Evolutionary conservation across 306 rosid genomes (phyloP), one percentile per base, ranked within the genome.

Genomic region (Rosa persica): DNA sequence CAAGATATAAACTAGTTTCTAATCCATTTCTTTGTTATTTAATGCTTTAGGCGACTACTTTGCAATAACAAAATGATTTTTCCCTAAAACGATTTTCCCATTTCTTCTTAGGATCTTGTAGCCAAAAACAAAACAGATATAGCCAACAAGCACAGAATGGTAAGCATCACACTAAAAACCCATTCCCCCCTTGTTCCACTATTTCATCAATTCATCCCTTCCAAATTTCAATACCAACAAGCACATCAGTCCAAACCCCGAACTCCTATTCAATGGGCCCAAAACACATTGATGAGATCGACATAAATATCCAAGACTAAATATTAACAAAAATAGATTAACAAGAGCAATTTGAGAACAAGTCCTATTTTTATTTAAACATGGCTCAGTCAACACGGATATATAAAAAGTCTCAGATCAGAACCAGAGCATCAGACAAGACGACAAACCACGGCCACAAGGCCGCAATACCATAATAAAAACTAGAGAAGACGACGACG

Each of bases 301-400:
- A 1, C 12, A 9, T 22, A n/a, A 8, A n/a, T 23, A 57, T 57
- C 30, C 13, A 58, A 3, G 16, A 58, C 5, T 9, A 3, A 9
- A 4, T 30, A 30, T 47, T 13, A 44, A 44, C 48, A 44, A 4
- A 5, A 17, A 7, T 19, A 19, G 1, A 54, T 54, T 2, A 55
- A 22, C 20, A 13, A 57, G 23, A 17, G 44, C 4, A 5, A 23
- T 39, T 2, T 74, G 70, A 74, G 70, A 43, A 57, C 0, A 42
- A 60, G 19, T 55, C 78, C 69, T 60, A 60, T 0, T 75, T 73
- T 75, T 57, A 75, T 75, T 75, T 75, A 43, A 75, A 42, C 47
- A 58, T 25, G 25, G 70, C 78, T 74, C 78, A 58, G 69, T 60
- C 40, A 61, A 23, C 69, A 42, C 25, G 30, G 30, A 60, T 8